Evolutionary conservation across 2,329 filamentous ascomycete species (phyloP).

Genomic region (Decorospora gaudefroyi): DNA sequence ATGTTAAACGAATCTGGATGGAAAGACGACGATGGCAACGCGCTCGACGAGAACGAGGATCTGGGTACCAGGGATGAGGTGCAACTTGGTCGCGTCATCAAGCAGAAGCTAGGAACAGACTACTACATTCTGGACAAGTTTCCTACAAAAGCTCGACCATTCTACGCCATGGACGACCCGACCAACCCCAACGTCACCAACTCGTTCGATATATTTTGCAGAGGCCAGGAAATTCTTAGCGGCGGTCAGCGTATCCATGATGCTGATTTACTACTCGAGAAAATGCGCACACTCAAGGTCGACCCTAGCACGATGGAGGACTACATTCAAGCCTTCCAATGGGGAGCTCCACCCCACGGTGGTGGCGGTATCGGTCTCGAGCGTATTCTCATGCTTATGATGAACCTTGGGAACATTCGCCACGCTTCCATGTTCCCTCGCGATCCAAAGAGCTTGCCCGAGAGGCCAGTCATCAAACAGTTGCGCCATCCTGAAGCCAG

Average conservation of each 20-base stretch:
- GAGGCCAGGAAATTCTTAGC: conserved; percentile 89
- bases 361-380: conserved; percentile 90
- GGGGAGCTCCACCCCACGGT: conserved; percentile 85
- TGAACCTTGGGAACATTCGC: conserved; percentile 86
- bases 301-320: conserved; percentile 84
- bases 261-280: conserved; percentile 70
- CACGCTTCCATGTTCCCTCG: conserved; percentile 85
- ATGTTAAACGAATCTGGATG: conserved; percentile 80
- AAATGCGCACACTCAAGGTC: conserved; percentile 76
- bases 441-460: conserved; percentile 84
- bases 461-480: conserved; percentile 62
- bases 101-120: conserved; percentile 83
- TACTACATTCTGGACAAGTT: conserved; percentile 97
- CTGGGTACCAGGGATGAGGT: conserved; percentile 86
- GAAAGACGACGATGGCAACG: conserved; percentile 75
- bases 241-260: conserved; percentile 94
- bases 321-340: conserved; percentile 86
- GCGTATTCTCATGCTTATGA: conserved; percentile 81
- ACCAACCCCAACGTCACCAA: conserved; percentile 76
- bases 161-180: conserved; percentile 87
- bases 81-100: conserved; percentile 79
- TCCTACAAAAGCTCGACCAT: conserved; percentile 79
- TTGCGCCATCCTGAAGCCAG: conserved; percentile 88
- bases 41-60: conserved; percentile 74
- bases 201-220: conserved; percentile 93